Evolutionary conservation across 164 flowering plant species (phyloP).

Genomic region (Macadamia tetraphylla): DNA sequence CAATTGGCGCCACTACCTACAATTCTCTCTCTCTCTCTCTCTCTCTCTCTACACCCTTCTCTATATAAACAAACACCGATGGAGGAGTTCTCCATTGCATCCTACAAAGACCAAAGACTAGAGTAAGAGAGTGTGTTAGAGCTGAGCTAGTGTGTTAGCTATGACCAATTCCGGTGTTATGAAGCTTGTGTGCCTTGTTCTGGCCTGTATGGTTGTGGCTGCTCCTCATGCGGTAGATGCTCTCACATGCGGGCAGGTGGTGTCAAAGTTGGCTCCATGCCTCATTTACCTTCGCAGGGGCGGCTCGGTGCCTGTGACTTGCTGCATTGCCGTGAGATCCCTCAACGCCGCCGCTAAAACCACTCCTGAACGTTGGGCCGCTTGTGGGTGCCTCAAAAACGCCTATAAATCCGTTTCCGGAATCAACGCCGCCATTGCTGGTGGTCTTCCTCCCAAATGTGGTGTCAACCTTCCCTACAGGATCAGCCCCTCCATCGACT

Average conservation of each 20-base stretch:
- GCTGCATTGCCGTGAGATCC: constrained; percentile 7
- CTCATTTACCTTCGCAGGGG: constrained; percentile 10
- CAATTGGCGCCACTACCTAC: no score
- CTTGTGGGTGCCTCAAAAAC: constrained; percentile 25
- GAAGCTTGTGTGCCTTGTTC: background rate
- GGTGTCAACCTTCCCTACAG: constrained; percentile 25
- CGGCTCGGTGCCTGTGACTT: constrained; percentile 5
- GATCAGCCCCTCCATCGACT: constrained; percentile 29
- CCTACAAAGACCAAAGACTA: no score
- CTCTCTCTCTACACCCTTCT: no score
- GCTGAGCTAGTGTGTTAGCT: no score
- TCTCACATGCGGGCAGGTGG: constrained; percentile 14
- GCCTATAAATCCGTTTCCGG: background rate
- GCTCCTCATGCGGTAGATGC: constrained; percentile 13
- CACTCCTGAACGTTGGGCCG: constrained; percentile 13
- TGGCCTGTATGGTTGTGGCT: constrained; percentile 9
- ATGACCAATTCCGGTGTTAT: constrained; percentile 7
- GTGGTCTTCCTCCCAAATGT: constrained; percentile 21
- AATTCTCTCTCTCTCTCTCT: no score
- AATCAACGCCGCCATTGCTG: constrained; percentile 5
- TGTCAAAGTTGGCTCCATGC: constrained; percentile 13
- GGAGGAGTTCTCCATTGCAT: no score
- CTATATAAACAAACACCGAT: no score
- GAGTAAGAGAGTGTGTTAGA: no score
- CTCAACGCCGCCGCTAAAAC: constrained; percentile 8